Base-by-base conservation (phyloP, 176 grass and related monocot genomes). In the Ananas comosus region DNA sequence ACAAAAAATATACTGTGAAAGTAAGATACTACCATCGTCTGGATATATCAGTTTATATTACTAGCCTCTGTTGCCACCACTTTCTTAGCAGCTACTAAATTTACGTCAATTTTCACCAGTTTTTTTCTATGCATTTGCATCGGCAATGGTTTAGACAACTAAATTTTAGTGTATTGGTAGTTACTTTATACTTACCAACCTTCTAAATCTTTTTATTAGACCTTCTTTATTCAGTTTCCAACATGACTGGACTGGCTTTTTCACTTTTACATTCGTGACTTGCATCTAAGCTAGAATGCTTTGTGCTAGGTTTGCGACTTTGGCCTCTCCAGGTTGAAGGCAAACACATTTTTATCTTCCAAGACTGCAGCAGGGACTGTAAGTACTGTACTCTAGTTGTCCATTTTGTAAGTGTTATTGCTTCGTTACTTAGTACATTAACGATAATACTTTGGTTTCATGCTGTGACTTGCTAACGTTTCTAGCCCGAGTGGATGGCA, bases 401-500 rank as follows among this genome's bases (percentile, higher is more conserved):
- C 1, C 5, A 42, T 42, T 42, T 65, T 42, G 10, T 16, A 23
- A 22, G 29, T 48, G 27, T 48, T 3, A 11, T 57, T 47, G n/a
- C 13, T 63, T 64, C 13, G 2, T 64, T 49, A 49, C 17, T 8
- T 66, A 28, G 27, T 13, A 59, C 16, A 59, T 59, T 14, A 14
- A 59, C 14, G 50, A 9, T 48, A 74, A 49, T 65, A 3, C 12
- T 54, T 66, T 73, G 74, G 19, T 9, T 0, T 82, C 19, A 52
- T 47, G 16, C 51, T 73, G 59, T 51, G 33, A 42, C 6, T 42
- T 42, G 8, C 54, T 59, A 7, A 19, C 10, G 54, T 72, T 51
- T 73, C 51, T 74, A 96, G 87, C 91, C 91, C 72, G 87, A 96
- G 57, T 90, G 91, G 91, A 96, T 96, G 91, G 91, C 91, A 70